Percentiles rank a stretch among this genome's conserved stretches.
These are phyloP conservation scores for Mortierella alpina DNA, from an alignment of 192 early-diverging fungal species.

Conservation along the genomic window DNA sequence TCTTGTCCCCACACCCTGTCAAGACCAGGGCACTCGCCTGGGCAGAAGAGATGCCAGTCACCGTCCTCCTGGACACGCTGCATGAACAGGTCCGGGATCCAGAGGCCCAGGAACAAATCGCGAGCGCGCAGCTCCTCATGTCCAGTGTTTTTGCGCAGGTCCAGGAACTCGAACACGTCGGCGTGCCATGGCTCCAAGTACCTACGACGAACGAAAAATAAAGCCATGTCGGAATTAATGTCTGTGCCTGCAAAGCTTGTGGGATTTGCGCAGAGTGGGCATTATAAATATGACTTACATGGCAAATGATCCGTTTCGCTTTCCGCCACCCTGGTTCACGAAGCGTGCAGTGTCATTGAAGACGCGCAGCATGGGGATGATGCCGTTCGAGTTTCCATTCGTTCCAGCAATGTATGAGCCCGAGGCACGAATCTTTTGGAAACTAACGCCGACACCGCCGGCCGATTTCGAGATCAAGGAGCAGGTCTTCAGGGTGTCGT, in stretches of 20 bases:
- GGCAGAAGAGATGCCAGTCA: conserved; percentile 96
- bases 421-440: conserved; percentile 93
- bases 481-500: conserved; percentile 94
- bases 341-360: conserved; percentile 98
- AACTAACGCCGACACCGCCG: conserved; percentile 94
- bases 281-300: conserved; percentile 59
- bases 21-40: conserved; percentile 89
- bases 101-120: conserved; percentile 95
- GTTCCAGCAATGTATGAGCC: conserved; percentile 98
- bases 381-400: conserved; percentile 95
- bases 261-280: not conserved
- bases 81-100: conserved; percentile 98
- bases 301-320: conserved; percentile 95
- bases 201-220: conserved; percentile 16
- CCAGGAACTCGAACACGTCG: conserved; percentile 96
- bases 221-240: not conserved
- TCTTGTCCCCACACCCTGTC: conserved; percentile 89
- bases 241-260: not conserved
- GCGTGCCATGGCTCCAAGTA: conserved; percentile 99
- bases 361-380: conserved; percentile 97
- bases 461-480: conserved; percentile 97
- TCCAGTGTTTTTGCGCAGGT: conserved; percentile 95
- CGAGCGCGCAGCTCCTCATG: conserved; percentile 96
- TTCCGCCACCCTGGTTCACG: conserved; percentile 97
- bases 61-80: conserved; percentile 88